These are phyloP conservation scores for Sugiyamaella grinbergsii DNA, from an alignment of 1,139 yeast species.

Conservation along the genomic window DNA sequence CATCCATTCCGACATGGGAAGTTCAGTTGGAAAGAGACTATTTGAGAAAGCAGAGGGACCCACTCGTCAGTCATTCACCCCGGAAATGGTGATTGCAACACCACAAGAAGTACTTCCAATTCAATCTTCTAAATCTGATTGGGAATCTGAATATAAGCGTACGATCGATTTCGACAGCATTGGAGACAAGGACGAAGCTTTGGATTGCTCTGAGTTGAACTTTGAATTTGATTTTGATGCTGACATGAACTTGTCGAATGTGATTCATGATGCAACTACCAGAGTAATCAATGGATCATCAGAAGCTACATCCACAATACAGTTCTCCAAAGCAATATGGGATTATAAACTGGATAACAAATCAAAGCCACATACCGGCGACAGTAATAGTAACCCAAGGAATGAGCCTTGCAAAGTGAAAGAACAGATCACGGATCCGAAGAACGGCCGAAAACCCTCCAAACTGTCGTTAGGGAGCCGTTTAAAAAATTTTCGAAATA, in stretches of 20 bases:
- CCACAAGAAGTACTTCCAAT: neutral
- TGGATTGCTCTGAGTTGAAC: neutral
- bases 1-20: neutral
- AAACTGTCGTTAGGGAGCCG: neutral
- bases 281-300: neutral
- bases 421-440: too few species aligned
- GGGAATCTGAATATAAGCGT: neutral
- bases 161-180: neutral
- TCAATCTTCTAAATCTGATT: neutral
- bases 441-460: neutral
- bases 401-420: neutral
- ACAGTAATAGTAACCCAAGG: too few species aligned
- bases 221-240: slow-evolving; percentile 7
- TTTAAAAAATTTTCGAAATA: neutral
- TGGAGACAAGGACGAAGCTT: neutral
- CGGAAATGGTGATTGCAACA: slow-evolving; percentile 3
- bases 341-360: neutral
- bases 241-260: slow-evolving; percentile 8
- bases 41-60: slow-evolving; percentile 8
- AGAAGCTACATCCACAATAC: neutral
- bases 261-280: slow-evolving; percentile 11
- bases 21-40: neutral
- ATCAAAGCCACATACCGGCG: neutral
- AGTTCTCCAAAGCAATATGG: neutral
- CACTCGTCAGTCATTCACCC: neutral